Evolutionary conservation across 176 grass and related monocot species (phyloP), one percentile per base, ranked within the genome.

Genomic region (Oryza glaberrima): DNA sequence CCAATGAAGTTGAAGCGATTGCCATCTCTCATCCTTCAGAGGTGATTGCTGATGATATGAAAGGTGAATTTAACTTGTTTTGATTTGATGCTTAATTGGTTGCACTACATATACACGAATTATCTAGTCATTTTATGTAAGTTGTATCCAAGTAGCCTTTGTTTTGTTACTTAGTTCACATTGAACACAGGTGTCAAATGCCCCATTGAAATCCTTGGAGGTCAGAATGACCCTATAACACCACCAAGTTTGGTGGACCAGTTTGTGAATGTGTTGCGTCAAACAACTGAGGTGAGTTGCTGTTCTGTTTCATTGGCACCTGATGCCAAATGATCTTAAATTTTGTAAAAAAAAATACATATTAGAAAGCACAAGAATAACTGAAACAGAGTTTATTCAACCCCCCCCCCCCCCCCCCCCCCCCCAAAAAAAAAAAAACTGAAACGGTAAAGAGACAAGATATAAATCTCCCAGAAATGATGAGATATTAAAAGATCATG

Each of bases 121-220:
- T 20, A 14, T 73, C 15, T 70, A 63, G 6, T 63, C 0, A 9
- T 61, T 22, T 61, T 2, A 69, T 69, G 30, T 11, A 19, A 49
- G 7, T 38, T 38, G 32, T 17, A 32, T 70, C 43, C n/a, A 46
- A 65, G 0, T 65, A 65, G 1, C 5, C 4, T 14, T 67, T 61
- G n/a, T 75, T 23, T 22, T 19, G 3, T 9, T 41, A 14, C 44
- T 68, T 34, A 80, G 4, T 73, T 51, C 1, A 45, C 28, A 41
- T 41, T 52, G 4, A 64, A 20, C 9, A 14, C 43, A 86, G 69
- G 52, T 52, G 44, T 86, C 56, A 72, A 86, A 79, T 66, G 56
- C 20, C 84, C 84, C 77, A 86, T 86, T 41, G 76, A 66, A 69
- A 80, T 86, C 3, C 76, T 80, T 73, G 84, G 77, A 51, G 84